Evolutionary conservation across 345 rosid species (phyloP), one percentile per base, ranked within the genome.

Genomic region (Geranium rotundifolium): DNA sequence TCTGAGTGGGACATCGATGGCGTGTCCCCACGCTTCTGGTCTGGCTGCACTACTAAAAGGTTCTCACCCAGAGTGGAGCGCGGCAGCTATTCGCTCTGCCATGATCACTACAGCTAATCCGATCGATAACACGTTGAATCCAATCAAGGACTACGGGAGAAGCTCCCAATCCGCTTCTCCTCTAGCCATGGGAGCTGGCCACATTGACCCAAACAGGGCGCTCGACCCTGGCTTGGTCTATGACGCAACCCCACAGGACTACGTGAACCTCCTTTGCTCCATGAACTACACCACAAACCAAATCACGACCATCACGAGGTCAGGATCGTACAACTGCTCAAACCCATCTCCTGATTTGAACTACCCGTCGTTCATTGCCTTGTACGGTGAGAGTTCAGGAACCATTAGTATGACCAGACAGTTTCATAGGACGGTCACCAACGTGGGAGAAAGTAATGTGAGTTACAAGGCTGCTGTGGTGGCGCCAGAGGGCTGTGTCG

Each of bases 21-120:
- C 85, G 29, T 82, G 83, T 55, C 85, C 85, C 12, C 90, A 84
- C 67, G 71, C 73, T 17, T 69, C 86, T 7, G 85, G 83, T 10
- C 67, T 84, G 56, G 89, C 81, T 14, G 84, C 86, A 7, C 74
- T 82, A 57, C 64, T 80, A 9, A 82, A 74, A 74, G 80, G 63
- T 16, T 79, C 73, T 54, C 80, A 75, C 61, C 86, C 78, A 14
- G 57, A 69, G 19, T 82, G 81, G 77, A 78, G 78, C 68, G 77
- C 85, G 54, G 71, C 87, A 7, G 80, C 85, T 17, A 71, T 75
- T 29, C 67, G 70, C 46, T 85, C 90, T 2, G 85, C 81, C 3
- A 67, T 82, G 65, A 67, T 80, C 63, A 77, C 87, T 15, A 75
- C 84, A 4, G 77, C 85, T 0, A 63, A 79, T 54, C 66, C 81